phyloP scores from a whole-genome alignment of 1,139 yeast genomes.

The Candida sojae region DNA sequence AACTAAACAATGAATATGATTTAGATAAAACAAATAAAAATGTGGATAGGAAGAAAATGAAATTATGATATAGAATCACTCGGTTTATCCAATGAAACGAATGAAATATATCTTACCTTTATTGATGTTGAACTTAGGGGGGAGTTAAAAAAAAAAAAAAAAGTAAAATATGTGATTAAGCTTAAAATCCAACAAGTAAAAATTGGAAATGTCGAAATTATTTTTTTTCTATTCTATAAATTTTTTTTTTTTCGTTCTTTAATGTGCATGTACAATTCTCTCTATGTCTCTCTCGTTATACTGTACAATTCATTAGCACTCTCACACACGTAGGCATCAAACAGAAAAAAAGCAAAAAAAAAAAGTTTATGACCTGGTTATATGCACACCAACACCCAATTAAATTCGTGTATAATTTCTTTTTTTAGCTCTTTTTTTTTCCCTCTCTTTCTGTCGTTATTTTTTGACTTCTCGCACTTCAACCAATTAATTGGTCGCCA shows the following conservation, averaged over 20 bases:
- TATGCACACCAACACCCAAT: constrained; percentile 2
- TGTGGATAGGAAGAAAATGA: not conserved
- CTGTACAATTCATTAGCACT: not conserved
- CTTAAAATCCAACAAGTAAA: not conserved
- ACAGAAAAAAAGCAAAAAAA: not conserved
- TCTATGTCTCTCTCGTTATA: not conserved
- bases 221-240: not conserved
- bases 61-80: not conserved
- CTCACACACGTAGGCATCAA: not conserved
- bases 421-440: not conserved
- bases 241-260: not conserved
- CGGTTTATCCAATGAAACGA: constrained; percentile 1
- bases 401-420: not conserved
- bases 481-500: constrained; percentile 2
- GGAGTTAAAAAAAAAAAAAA: not conserved
- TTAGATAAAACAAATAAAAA: not conserved
- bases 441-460: too few relatives aligned
- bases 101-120: constrained; percentile 1
- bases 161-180: constrained; percentile 3
- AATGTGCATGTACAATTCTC: too few relatives aligned
- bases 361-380: constrained; percentile 1
- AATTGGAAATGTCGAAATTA: constrained; percentile 1
- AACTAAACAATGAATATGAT: constrained; percentile 1
- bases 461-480: constrained; percentile 1
- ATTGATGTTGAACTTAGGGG: not conserved